phyloP scores from a whole-genome alignment of 768 basidiomycete genomes.

The Galerina marginata region DNA sequence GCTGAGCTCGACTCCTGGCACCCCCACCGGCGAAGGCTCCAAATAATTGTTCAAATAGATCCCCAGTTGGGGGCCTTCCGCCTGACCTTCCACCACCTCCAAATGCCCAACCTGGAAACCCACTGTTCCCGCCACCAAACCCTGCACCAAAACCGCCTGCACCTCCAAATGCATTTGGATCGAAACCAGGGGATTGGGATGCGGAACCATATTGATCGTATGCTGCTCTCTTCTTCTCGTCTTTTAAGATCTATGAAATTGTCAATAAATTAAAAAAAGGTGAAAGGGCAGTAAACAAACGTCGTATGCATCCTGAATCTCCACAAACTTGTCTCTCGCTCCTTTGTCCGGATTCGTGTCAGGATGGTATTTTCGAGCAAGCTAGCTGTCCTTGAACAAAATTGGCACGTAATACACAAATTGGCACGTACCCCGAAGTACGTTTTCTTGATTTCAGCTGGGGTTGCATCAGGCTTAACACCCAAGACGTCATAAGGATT shows the following conservation, averaged over 20 bases:
- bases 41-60: conserved; percentile 90
- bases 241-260: conserved; percentile 78
- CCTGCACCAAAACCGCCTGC: conserved; percentile 27
- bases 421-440: conserved; percentile 84
- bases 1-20: conserved; percentile 44
- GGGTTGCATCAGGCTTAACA: conserved; percentile 79
- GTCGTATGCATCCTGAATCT: conserved; percentile 98
- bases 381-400: conserved; percentile 50
- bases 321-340: conserved; percentile 91
- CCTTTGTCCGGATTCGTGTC: conserved; percentile 94
- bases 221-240: conserved; percentile 88
- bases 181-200: conserved; percentile 93
- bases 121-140: conserved; percentile 18
- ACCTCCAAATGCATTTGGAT: conserved; percentile 79
- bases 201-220: conserved; percentile 94
- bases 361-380: conserved; percentile 97
- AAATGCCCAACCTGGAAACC: conserved; percentile 27
- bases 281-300: conserved; percentile 44
- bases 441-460: conserved; percentile 94
- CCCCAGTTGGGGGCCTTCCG: conserved; percentile 41
- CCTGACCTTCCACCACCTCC: conserved; percentile 20
- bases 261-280: conserved; percentile 15
- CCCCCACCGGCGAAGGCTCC: conserved; percentile 63
- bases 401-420: conserved; percentile 1
- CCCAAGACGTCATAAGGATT: conserved; percentile 94